Percentiles rank a stretch among this genome's conserved stretches.
Evolutionary conservation across 768 basidiomycete genomes (phyloP).

Genomic region (Tylopilus vinaceipallidus): DNA sequence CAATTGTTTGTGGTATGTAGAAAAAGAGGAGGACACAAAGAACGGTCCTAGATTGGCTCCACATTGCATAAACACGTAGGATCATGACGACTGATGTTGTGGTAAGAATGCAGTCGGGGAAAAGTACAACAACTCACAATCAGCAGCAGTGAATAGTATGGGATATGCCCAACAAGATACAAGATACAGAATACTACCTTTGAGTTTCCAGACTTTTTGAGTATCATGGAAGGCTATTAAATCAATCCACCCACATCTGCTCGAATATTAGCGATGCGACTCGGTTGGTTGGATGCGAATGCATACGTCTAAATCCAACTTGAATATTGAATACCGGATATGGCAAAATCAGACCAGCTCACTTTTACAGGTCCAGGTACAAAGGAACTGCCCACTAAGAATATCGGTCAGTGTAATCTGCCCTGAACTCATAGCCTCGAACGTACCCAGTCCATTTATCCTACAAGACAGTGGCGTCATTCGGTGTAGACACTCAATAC

Average conservation of each 20-base stretch:
- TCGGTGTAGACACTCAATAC: too few species aligned
- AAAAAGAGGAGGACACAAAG: too few species aligned
- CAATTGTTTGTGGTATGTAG: too few species aligned
- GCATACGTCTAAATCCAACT: slow-evolving; percentile 13
- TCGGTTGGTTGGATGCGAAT: not conserved
- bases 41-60: too few species aligned
- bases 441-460: slow-evolving; percentile 3
- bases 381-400: slow-evolving; percentile 4
- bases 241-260: slow-evolving; percentile 8
- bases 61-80: too few species aligned
- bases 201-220: not conserved
- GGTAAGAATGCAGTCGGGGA: too few species aligned
- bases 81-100: slow-evolving; percentile 25
- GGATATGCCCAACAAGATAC: not conserved
- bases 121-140: slow-evolving; percentile 6
- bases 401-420: not conserved
- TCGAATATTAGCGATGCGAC: not conserved
- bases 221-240: too few species aligned
- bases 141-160: slow-evolving; percentile 1
- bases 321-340: too few species aligned
- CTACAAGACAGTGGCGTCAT: not conserved
- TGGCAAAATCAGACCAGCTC: not conserved
- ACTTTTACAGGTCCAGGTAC: slow-evolving; percentile 6
- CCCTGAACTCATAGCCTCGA: not conserved
- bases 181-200: slow-evolving; percentile 3